A percentile compares a stretch with the other conserved stretches of the same genome.
These are phyloP conservation scores for Paecilomyces dactylethromorphus DNA, from an alignment of 2,329 filamentous ascomycete species.

Conservation along the genomic window DNA sequence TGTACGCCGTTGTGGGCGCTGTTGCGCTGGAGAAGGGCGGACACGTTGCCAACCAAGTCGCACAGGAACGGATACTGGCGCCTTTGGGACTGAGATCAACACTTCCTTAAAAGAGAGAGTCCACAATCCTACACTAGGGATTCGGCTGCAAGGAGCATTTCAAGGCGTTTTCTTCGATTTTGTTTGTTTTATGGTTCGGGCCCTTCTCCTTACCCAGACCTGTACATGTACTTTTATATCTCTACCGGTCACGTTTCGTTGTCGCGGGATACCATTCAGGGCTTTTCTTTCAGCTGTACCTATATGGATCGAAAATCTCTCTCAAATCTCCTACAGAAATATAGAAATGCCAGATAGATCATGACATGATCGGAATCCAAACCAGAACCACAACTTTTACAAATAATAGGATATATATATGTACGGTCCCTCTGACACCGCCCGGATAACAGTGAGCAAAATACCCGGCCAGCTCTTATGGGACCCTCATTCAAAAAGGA, in stretches of 20 bases:
- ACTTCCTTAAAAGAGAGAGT: background rate
- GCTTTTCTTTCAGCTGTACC: constrained; percentile 6
- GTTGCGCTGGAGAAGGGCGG: constrained; percentile 83
- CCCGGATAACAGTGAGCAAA: constrained; percentile 60
- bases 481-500: constrained; percentile 43
- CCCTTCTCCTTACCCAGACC: background rate
- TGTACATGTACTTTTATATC: constrained; percentile 28
- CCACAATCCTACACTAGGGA: background rate
- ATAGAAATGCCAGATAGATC: background rate
- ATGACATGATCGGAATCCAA: background rate
- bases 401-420: constrained; percentile 31
- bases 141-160: constrained; percentile 22
- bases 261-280: constrained; percentile 12
- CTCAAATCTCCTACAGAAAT: background rate
- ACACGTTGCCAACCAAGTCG: constrained; percentile 65
- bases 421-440: constrained; percentile 80
- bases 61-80: constrained; percentile 68
- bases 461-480: constrained; percentile 70
- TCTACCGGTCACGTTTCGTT: background rate
- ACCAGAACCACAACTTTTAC: background rate
- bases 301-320: background rate
- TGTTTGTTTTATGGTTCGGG: constrained; percentile 11
- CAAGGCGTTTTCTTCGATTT: constrained; percentile 22
- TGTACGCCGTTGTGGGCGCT: constrained; percentile 84
- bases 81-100: constrained; percentile 32